These are phyloP conservation scores for Stephania japonica DNA, from an alignment of 164 flowering plant species.

Conservation along the genomic window DNA sequence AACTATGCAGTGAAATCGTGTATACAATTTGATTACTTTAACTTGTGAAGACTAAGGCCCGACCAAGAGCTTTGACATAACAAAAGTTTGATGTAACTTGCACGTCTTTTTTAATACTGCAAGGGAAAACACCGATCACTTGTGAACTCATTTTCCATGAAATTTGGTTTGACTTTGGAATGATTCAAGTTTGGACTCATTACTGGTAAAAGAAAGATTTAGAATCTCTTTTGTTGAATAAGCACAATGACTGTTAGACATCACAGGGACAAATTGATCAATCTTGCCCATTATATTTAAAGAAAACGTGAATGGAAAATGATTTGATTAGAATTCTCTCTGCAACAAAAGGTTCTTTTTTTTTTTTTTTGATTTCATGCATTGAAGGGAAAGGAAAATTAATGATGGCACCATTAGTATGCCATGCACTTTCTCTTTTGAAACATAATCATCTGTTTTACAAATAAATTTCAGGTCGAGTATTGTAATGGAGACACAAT, in stretches of 20 bases:
- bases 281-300: not conserved
- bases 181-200: not conserved
- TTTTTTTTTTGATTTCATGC: no score
- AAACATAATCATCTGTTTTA: no score
- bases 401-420: no score
- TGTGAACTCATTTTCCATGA: not conserved
- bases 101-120: not conserved
- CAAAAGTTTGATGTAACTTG: not conserved
- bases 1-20: not conserved
- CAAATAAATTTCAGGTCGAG: no score
- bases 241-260: not conserved
- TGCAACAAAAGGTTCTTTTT: no score
- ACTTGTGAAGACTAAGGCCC: not conserved
- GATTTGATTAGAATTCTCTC: not conserved
- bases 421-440: no score
- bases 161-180: not conserved
- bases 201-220: not conserved
- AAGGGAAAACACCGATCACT: not conserved
- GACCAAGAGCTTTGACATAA: not conserved
- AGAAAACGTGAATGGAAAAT: not conserved
- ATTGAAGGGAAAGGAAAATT: no score
- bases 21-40: not conserved
- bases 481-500: no score
- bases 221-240: not conserved
- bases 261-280: not conserved